These are phyloP conservation scores for Bondarzewia mesenterica DNA, from an alignment of 1,284 basidiomycete species.

Conservation along the genomic window DNA sequence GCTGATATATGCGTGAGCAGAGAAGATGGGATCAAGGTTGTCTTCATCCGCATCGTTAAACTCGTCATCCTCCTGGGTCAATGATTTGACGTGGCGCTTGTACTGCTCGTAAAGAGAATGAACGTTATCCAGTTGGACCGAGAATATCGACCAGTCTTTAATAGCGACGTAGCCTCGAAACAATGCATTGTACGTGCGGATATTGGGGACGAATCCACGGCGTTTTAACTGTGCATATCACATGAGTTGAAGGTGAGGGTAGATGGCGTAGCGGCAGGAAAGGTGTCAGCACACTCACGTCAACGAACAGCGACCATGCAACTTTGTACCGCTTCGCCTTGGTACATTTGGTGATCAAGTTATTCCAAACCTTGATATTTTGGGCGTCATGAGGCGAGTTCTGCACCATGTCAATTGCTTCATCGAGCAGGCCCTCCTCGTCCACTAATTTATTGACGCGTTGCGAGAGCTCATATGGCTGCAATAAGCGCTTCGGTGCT, in stretches of 20 bases:
- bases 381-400: slow-evolving; percentile 59
- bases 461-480: slow-evolving; percentile 49
- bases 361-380: slow-evolving; percentile 69
- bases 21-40: slow-evolving; percentile 21
- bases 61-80: background rate
- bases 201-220: slow-evolving; percentile 57
- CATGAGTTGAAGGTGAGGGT: slow-evolving; percentile 1
- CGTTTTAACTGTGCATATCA: slow-evolving; percentile 67
- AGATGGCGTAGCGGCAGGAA: background rate
- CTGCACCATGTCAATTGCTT: slow-evolving; percentile 54
- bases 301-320: slow-evolving; percentile 52
- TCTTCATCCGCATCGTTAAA: slow-evolving; percentile 37
- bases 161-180: slow-evolving; percentile 52
- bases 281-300: slow-evolving; percentile 36
- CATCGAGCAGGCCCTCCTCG: slow-evolving; percentile 41
- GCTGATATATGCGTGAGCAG: slow-evolving; percentile 52
- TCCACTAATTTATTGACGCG: slow-evolving; percentile 53
- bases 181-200: slow-evolving; percentile 58
- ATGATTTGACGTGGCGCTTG: background rate
- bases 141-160: slow-evolving; percentile 44
- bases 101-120: slow-evolving; percentile 45
- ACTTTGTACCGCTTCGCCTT: slow-evolving; percentile 45
- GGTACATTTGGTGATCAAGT: slow-evolving; percentile 54
- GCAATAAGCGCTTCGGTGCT: slow-evolving; percentile 31
- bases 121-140: slow-evolving; percentile 52